Evolutionary conservation across 805 yeast genomes (phyloP), one percentile per base, ranked within the genome.

Genomic region (Debaryomyces prosopidis): DNA sequence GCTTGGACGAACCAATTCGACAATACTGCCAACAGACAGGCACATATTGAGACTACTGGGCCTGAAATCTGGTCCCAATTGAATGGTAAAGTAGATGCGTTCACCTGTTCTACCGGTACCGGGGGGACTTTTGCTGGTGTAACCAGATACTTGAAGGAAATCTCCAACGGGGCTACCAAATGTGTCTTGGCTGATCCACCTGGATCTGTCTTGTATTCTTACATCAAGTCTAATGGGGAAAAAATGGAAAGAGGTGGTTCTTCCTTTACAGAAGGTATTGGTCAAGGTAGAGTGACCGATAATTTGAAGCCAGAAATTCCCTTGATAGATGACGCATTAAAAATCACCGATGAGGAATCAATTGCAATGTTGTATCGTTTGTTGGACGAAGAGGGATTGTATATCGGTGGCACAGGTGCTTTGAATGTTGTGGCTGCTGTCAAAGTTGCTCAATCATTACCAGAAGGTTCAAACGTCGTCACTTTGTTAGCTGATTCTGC

Each of bases 1-100:
- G 90, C 87, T 14, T 89, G 96, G 96, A 89, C 96, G 15, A 85
- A 89, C 63, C 97, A 89, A 62, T 89, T 89, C 62, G 96, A 89
- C 63, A 89, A 89, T 64, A 59, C 75, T n/a, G 94, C 92, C 50
- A 89, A 89, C 68, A 77, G 96, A 59, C 88, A 85, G 63, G 89
- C 96, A 1, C 97, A 89, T 60, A 82, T 88, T 48, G 89, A 86
- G 55, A 82, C 92, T 46, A 89, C 97, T 0, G 97, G 96, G 0
- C 97, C 98, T 1, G 99, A 92, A 59, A 89, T 89, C 54, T 87
- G 94, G 90, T 80, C 83, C 9, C 96, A 89, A 61, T 73, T 89
- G 51, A 68, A 83, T 47, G 95, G 94, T 10, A 70, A 82, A 54
- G 82, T 89, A 23, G 88, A 85, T 57, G 96, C 87, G 0, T 89